Conservation (phyloP, 2,329 filamentous ascomycete genomes). For the Penicillium sp. region DNA sequence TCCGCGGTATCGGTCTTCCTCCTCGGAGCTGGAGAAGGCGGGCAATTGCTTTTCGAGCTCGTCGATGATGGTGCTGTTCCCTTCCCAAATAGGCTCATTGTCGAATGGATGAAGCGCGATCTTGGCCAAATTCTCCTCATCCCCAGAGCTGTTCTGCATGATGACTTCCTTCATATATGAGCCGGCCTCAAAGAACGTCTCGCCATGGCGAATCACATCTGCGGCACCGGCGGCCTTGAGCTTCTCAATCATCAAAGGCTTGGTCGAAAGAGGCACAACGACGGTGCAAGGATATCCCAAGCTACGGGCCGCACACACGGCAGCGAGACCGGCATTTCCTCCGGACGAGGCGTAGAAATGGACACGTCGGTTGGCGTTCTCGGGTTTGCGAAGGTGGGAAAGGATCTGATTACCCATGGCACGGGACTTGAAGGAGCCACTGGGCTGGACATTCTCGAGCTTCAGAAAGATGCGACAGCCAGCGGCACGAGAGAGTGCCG, state of each 20-base stretch:
- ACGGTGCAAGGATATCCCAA: conserved; percentile 65
- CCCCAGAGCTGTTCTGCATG: conserved; percentile 27
- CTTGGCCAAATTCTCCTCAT: conserved; percentile 30
- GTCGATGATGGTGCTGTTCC: conserved; percentile 41
- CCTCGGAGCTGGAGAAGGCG: conserved; percentile 26
- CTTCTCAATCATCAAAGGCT: conserved; percentile 64
- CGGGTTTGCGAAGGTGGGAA: conserved; percentile 40
- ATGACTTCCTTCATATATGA: conserved; percentile 54
- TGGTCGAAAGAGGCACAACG: conserved; percentile 62
- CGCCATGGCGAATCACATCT: conserved; percentile 62
- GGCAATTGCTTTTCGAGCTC: conserved; percentile 41
- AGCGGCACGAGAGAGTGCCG: conserved; percentile 60
- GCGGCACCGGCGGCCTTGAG: conserved; percentile 59
- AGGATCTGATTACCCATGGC: conserved; percentile 69
- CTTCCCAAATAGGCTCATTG: conserved; percentile 42
- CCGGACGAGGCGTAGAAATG: conserved; percentile 78
- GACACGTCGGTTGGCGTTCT: conserved; percentile 38
- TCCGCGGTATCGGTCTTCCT: conserved; percentile 21
- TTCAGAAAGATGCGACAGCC: conserved; percentile 81
- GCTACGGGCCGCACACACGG: conserved; percentile 63
- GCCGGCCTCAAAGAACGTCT: conserved; percentile 65
- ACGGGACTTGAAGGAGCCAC: conserved; percentile 77
- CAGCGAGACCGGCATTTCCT: conserved; percentile 80
- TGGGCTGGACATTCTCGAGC: conserved; percentile 77
- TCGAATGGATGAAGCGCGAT: conserved; percentile 43